Base-by-base conservation (phyloP, 2,329 filamentous ascomycete genomes). In the Sphaerulina musiva region DNA sequence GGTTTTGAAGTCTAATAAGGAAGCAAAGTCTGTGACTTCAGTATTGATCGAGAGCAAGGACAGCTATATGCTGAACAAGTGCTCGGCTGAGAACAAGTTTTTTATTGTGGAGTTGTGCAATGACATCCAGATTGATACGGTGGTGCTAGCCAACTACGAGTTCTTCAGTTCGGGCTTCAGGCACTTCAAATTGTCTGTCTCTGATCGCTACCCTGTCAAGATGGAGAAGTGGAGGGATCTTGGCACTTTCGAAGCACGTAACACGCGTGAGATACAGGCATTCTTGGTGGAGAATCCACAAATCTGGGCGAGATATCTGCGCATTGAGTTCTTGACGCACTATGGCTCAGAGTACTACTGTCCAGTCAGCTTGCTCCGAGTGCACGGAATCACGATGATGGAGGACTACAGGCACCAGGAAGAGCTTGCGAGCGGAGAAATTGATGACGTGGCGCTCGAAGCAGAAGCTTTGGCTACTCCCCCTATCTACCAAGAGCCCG, bases 131-230 rank as follows among this genome's bases (percentile, higher is more conserved):
- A 87, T 98, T 55, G 93, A 98, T 68, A 98, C 93, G 0, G 79
- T 98, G 40, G 93, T 97, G n/a, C 78, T 98, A 51, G 93, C 92
- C 58, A 98, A 98, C 69, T 98, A 95, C 65, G 93, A 98, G 70
- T 98, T 98, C 76, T 98, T 98, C 76, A 95, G 90, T 52, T 96
- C 90, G 68, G 96, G 95, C 80, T 87, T 97, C 64, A 86, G 90
- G 50, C 87, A 85, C 46, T 96, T 98, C 70, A 81, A 87, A 48
- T 83, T 97, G 62, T 95, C 89, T 68, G 92, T 96, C 46, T 95
- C 91, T 54, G 93, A 97, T 73, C 84, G 89, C 53, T 97, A 96
- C 70, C 93, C 93, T 0, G 87, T 93, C 51, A 97, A 96, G 71
- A 72, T 82, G 53, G 91, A 95, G 47, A 89, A 93, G 63, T 98